Base-by-base conservation (phyloP, 257 asterid species). In the Lithospermum erythrorhizon region DNA sequence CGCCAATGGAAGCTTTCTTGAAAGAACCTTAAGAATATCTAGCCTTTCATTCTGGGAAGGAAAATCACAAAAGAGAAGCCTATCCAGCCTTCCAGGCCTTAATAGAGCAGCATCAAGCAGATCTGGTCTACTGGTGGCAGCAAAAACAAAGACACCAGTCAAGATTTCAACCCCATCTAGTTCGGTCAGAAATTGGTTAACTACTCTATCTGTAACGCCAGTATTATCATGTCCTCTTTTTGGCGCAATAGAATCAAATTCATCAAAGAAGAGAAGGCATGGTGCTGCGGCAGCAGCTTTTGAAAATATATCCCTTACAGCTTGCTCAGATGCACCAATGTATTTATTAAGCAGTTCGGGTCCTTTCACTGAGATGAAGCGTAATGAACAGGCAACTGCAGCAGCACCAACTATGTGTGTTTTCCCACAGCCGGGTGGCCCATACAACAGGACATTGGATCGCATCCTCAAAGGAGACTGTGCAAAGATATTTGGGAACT, bases 261-360 rank as follows among this genome's bases (percentile, higher is more conserved):
- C 96, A 74, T 88, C 96, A 75, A 91, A 91, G 73, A 91, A 91
- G 53, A 91, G 84, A 62, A 91, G 75, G 73, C 96, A 91, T 19
- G 96, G 96, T 53, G 98, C 96, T 27, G 98, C 98, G 57, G 96
- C 86, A 17, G 95, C 87, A 49, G 98, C 96, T 78, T 88, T 91
- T 29, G 95, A 73, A 82, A 91, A 91, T 73, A 91, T 86, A 74
- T 91, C 98, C 54, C 95, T 82, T 29, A 91, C 98, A 53, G 95
- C 98, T 84, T 91, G 98, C 80, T 88, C 98, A 68, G 96, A 91
- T 75, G 98, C 98, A 74, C 98, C 98, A 29, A 91, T 91, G 65
- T 91, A 91, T 72, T 91, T 91, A 65, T 91, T 91, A 73, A 91
- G 89, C 76, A 91, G 74, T 79, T 91, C 98, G 51, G 96, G 98